Evolutionary conservation across 2,329 filamentous ascomycete genomes (phyloP), one percentile per base, ranked within the genome.

Genomic region (Microdochium nivale): DNA sequence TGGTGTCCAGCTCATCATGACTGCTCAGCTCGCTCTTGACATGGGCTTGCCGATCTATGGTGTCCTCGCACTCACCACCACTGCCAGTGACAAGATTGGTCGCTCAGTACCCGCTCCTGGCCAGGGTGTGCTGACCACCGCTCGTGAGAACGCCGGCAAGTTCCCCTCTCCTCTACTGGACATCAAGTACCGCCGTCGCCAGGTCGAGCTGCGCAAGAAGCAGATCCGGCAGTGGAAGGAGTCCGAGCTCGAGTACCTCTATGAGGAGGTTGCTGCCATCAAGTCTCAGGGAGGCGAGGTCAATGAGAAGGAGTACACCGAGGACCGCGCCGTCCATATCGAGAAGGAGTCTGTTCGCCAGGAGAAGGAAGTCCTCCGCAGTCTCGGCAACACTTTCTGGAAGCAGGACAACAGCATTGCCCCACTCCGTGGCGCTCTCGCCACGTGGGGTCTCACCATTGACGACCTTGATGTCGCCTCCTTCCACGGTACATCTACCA

Each of bases 1-100:
- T 63, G 94, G 95, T 86, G 86, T 99, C 70, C 94, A 99, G 73
- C 80, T 99, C 64, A 92, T 99, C 71, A 99, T 99, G 94, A 95
- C 89, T 57, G 94, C 92, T 52, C 88, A 88, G 75, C 84, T 99
- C 58, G 94, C 94, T 44, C 76, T 99, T 51, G 94, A 99, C 58
- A 99, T 99, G 94, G 94, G 94, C 70, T 90, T 99, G 25, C 94
- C 94, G 13, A 97, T 99, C 65, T 90, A 99, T 65, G 92, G 92
- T 78, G 83, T 99, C 56, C 74, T 99, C 62, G 95, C 88, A 54
- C 81, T 96, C 65, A 96, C 92, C 43, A 90, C 90, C 43, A 99
- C 94, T 46, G 95, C 95, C 53, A 97, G 92, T 49, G 94, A 99
- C 79, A 97, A 99, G 84, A 99, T 96, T 68, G 94, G 94, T 49